Base-by-base conservation (phyloP, 169 alveolate genomes). In the Plasmodium relictum region DNA sequence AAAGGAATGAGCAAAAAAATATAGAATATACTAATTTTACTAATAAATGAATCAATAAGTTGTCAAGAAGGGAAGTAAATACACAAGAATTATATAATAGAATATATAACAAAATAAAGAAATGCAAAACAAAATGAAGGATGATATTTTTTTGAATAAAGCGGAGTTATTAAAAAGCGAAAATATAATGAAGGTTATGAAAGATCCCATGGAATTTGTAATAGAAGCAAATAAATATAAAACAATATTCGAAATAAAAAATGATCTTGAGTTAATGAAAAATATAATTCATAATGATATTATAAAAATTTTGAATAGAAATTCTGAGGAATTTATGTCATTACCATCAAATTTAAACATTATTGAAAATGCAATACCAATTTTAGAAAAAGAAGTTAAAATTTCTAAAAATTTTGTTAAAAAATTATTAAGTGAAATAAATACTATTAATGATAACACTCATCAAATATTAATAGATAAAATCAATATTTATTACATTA, bases 321-420 rank as follows among this genome's bases (percentile, higher is more conserved):
- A 86, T 54, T 37, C 37, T 1, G n/a, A 70, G 9, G 92, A 66
- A 41, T 86, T 86, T 86, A 71, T 86, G 92, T 66, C 58, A 22
- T 66, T 86, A 71, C 92, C 92, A 3, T 70, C 92, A 14, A 70
- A 86, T 65, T 61, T 86, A 44, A 70, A 86, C 70, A 9, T 26
- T 14, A 86, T 86, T 18, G 92, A 86, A 86, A 69, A 59, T 41
- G 71, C 71, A 16, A 86, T 86, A 18, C 92, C 92, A 20, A 6
- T 45, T 31, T 72, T 86, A 26, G 65, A 71, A 52, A 86, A 58
- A 72, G 88, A 86, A 24, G 52, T 86, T 2, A 65, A 44, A 44
- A 16, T 61, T 14, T 86, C 92, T 4, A 70, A 59, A 24, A 56
- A n/a, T 22, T 71, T 37, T 86, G 70, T 86, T 18, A 44, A 69